Base-by-base conservation (phyloP, 768 basidiomycete genomes). In the Naematelia encephala region DNA sequence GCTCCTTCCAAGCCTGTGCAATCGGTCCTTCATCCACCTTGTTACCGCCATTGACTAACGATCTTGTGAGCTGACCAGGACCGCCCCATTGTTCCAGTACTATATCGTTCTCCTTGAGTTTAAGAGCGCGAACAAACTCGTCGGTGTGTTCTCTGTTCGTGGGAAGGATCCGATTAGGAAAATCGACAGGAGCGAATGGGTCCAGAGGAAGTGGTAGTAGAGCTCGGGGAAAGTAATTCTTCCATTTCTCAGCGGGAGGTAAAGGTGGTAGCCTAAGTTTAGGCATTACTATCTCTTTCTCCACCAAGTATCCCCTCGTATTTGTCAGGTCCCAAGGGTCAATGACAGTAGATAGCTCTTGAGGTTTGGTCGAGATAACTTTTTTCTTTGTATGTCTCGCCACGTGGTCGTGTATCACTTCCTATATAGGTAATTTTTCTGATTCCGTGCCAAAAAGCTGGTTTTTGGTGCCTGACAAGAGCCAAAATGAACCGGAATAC, bases 61-160 rank as follows among this genome's bases (percentile, higher is more conserved):
- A 59, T 49, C 72, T 39, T 0, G 69, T 71, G 23, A 71, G 45
- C 12, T 34, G 51, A 25, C 72, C 72, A 1, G 58, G 57, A 8
- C 72, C 72, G 12, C 61, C 26, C 47, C 62, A 69, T 1, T 52
- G 49, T 22, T 74, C 72, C 1, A 74, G 34, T 1, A 74, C 54
- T 3, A 74, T 62, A 28, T 74, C 69, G 13, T 61, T 59, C 13
- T 22, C 14, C 14, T 62, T 27, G 4, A 74, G 45, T 10, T 56
- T 48, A 5, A 74, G 29, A 1, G 67, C 54, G 23, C 51, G 51
- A 22, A 68, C 69, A 30, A 69, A 68, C 14, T 60, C 29, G 57
- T 74, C 66, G 26, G 48, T 49, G 8, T 63, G 27, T 1, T 56
- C 23, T 8, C 48, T 56, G 39, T 59, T 64, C 11, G 66, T 58